Percentiles rank a stretch among this genome's conserved stretches.
Evolutionary conservation across 2,329 filamentous ascomycete species (phyloP).

Genomic region (Leptographium wingfieldii): DNA sequence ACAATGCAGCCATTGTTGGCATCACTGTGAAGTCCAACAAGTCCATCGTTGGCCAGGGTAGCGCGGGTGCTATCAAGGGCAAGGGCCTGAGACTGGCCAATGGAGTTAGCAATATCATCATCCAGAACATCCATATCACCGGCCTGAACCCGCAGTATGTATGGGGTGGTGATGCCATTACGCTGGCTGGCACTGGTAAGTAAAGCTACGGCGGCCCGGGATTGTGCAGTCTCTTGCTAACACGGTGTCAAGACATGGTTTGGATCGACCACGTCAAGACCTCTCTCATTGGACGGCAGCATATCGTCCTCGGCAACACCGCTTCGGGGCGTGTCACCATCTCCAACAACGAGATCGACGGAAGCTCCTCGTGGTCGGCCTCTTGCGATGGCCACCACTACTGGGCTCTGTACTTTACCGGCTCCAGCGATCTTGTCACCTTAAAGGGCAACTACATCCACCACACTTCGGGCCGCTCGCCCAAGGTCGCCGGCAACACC

Average conservation of each 20-base stretch:
- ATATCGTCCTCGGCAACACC: neutral
- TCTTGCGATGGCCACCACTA: neutral
- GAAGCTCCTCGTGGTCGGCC: neutral
- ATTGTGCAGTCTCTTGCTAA: neutral
- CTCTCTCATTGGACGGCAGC: neutral
- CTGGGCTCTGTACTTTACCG: conserved; percentile 1
- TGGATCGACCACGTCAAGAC: conserved; percentile 1
- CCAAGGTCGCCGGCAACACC: conserved; percentile 1
- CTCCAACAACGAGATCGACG: neutral
- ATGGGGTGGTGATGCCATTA: conserved; percentile 1
- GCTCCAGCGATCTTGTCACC: conserved; percentile 1
- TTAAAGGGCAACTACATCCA: conserved; percentile 1
- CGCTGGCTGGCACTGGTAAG: neutral
- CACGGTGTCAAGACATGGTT: neutral
- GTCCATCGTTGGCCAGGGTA: neutral
- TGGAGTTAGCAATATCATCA: neutral
- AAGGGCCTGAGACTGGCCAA: neutral
- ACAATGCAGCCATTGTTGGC: neutral
- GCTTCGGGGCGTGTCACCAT: neutral
- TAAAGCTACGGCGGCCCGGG: neutral
- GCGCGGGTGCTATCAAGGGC: conserved; percentile 1
- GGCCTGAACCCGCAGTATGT: conserved; percentile 1
- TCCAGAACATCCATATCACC: conserved; percentile 1
- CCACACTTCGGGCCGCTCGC: conserved; percentile 1
- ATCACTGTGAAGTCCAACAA: neutral